Evolutionary conservation across 768 basidiomycete species (phyloP), one percentile per base, ranked within the genome.

Genomic region (Lyophyllum shimeji): DNA sequence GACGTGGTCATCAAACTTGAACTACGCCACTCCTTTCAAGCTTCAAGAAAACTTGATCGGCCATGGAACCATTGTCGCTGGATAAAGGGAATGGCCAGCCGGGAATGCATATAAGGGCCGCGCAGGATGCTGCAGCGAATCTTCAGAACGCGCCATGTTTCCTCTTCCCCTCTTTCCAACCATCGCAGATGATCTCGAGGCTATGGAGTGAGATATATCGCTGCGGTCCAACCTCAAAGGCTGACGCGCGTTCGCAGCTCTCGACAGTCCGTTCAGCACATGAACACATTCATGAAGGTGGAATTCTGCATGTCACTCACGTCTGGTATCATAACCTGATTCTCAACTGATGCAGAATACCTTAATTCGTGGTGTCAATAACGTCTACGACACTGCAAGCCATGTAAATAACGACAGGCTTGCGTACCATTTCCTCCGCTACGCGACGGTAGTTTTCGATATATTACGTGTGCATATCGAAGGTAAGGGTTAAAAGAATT

Each of bases 211-310:
- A 46, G 61, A 9, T 54, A 7, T 7, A 2, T 12, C 29, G 1
- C 2, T 27, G 7, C 15, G 4, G 7, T 4, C n/a, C 33, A 27
- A 24, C n/a, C 5, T 2, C 34, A 25, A 5, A 40, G 23, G 11
- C 21, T 31, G n/a, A 33, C 13, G 47, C 21, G n/a, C 27, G n/a
- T 21, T 46, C 31, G 17, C 42, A 61, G 63, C 46, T 50, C 58
- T 27, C 58, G 57, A 21, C 24, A 31, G 9, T 60, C 63, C 18
- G 55, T 69, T 12, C 56, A 59, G 11, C 62, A 64, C 23, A 62
- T 69, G 46, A 71, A 67, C 53, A 59, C 63, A 12, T 68, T 70
- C 33, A 70, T 69, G 67, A 69, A 69, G 61, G 67, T 65, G 39
- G n/a, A 44, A 29, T 20, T 44, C 25, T 27, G 44, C 40, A 13